These are phyloP conservation scores for Bromus sterilis DNA, from an alignment of 176 grass and related monocot genomes.

Conservation along the genomic window DNA sequence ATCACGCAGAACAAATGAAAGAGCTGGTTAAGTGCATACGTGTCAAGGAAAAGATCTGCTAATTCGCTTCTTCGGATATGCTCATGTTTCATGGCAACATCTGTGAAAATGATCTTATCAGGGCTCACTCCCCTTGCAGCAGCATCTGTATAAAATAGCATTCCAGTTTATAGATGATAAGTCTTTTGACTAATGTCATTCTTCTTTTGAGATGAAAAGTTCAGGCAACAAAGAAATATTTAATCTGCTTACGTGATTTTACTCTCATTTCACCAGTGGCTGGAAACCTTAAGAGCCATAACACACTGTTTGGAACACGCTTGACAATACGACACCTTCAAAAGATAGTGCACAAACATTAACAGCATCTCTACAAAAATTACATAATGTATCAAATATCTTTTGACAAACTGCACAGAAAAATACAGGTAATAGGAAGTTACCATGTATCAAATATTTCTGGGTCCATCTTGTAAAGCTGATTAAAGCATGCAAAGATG, in stretches of 20 bases:
- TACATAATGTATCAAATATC: background rate
- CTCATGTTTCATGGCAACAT: constrained; percentile 6
- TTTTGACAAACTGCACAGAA: background rate
- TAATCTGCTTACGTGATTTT: background rate
- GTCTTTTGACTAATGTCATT: background rate
- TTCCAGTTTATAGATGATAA: background rate
- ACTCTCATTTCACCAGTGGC: constrained; percentile 17
- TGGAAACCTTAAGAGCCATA: constrained; percentile 13
- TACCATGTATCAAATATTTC: constrained; percentile 16
- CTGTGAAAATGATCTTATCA: constrained; percentile 7
- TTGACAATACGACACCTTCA: constrained; percentile 7
- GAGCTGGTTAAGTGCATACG: background rate
- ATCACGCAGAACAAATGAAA: background rate
- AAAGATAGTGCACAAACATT: background rate
- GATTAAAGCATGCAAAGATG: constrained; percentile 20
- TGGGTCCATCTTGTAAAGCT: constrained; percentile 14
- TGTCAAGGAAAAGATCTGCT: constrained; percentile 11
- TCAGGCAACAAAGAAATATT: background rate
- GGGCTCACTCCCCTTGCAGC: constrained; percentile 5
- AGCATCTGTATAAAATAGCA: constrained; percentile 1
- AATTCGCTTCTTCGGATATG: constrained; percentile 14
- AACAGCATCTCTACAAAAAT: background rate
- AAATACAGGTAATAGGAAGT: background rate
- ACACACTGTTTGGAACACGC: constrained; percentile 9
- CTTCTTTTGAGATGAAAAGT: background rate